Evolutionary conservation across 345 rosid genomes (phyloP).

Genomic region (Acer yangbiense): DNA sequence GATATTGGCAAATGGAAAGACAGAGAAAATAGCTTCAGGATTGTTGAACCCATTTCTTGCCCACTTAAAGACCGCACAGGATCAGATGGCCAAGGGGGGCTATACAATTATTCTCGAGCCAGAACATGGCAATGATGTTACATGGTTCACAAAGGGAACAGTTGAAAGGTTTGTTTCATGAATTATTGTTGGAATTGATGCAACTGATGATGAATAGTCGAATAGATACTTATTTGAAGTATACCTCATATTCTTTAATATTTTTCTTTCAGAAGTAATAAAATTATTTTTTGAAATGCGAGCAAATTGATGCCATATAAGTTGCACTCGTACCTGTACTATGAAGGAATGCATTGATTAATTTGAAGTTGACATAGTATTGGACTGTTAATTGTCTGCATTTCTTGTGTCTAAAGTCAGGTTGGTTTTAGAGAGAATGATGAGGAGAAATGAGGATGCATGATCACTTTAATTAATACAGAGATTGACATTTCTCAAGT

Average conservation of each 20-base stretch:
- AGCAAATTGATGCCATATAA: background rate
- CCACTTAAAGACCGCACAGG: conserved; percentile 82
- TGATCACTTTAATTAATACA: no score
- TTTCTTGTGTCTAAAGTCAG: no score
- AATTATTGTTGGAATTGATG: background rate
- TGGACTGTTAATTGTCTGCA: no score
- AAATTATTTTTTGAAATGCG: conserved; percentile 2
- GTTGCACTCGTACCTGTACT: background rate
- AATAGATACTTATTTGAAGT: background rate
- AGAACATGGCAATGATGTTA: conserved; percentile 46
- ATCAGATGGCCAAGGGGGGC: conserved; percentile 84
- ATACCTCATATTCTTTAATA: background rate
- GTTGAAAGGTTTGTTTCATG: conserved; percentile 60
- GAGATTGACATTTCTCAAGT: no score
- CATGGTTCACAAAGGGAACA: conserved; percentile 90
- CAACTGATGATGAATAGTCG: background rate
- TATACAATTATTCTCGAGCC: conserved; percentile 87
- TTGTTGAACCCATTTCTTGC: conserved; percentile 86
- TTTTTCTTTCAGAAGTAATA: background rate
- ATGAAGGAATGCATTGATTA: background rate
- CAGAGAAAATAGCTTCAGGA: conserved; percentile 86
- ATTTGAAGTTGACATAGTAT: background rate
- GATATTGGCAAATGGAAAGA: conserved; percentile 75
- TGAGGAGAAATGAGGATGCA: no score
- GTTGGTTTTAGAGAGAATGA: no score